Evolutionary conservation across 2,329 filamentous ascomycete genomes (phyloP), one percentile per base, ranked within the genome.

Genomic region (Trichoderma sp.): DNA sequence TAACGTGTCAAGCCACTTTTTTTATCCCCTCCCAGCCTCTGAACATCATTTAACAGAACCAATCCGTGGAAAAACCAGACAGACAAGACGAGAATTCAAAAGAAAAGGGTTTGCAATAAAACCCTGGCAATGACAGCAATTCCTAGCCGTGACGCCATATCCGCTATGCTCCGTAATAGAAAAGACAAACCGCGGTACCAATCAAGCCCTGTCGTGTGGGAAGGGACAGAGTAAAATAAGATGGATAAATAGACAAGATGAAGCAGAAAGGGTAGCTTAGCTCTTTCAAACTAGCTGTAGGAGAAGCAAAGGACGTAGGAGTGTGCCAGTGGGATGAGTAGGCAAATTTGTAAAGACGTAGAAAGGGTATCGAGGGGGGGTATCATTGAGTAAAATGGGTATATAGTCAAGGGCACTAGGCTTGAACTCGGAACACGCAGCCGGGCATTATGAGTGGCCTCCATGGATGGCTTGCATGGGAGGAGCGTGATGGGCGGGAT

Each of bases 391-490:
- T 51, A 12, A 73, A 76, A 77, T 76, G 78, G 12, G 34, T 39
- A 28, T 53, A 28, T 39, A 8, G 47, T 60, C 60, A 51, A 58
- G 39, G 64, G 21, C 24, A 4, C 18, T 39, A 51, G 61, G 24
- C 60, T 60, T 60, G 12, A 39, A 36, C 60, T 47, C 26, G 15
- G 61, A 71, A 65, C 34, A 18, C 15, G 28, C 28, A 58, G 32
- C 47, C 15, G 32, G 73, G 32, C 74, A 78, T 86, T 72, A 88
- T 78, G 85, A 85, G 63, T 86, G 84, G 53, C 86, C 86, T 75
- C 84, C 88, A 74, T 87, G 85, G 47, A 89, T 86, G 34, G 86
- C 82, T 75, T 86, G 86, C 51, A 85, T 76, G 36, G 80, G 74
- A 63, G 79, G 73, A 26, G 78, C 73, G 73, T 81, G 79, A 57